A percentile compares a stretch with the other conserved stretches of the same genome.
Evolutionary conservation across 306 rosid genomes (phyloP).

Genomic region (Fragaria vesca): DNA sequence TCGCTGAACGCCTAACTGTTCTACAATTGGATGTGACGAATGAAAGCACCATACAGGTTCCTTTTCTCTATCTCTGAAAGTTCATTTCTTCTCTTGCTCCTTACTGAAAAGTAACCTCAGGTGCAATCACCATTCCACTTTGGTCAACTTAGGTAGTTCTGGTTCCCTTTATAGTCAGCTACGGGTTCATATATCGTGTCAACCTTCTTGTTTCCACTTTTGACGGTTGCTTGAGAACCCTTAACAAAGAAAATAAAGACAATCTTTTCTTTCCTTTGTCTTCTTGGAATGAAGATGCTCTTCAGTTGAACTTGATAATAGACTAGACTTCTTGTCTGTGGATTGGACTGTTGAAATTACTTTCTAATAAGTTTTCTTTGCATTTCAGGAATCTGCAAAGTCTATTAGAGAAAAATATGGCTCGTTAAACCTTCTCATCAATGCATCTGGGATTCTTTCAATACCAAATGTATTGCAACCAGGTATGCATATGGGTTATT

Average conservation of each 20-base stretch:
- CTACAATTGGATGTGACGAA: constrained; percentile 64
- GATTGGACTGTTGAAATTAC: background rate
- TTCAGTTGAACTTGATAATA: background rate
- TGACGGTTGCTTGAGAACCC: background rate
- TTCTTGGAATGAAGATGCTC: background rate
- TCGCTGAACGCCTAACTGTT: constrained; percentile 56
- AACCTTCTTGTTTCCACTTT: background rate
- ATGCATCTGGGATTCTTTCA: constrained; percentile 92
- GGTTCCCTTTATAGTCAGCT: background rate
- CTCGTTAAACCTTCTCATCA: constrained; percentile 76
- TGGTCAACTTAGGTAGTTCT: background rate
- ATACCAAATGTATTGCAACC: constrained; percentile 74
- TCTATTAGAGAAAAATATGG: constrained; percentile 69
- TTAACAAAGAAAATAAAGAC: background rate
- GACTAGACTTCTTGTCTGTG: background rate
- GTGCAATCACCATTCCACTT: background rate
- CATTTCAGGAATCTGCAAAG: constrained; percentile 73
- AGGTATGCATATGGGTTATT: constrained; percentile 45
- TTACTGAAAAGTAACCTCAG: constrained; percentile 5
- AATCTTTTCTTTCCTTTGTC: background rate
- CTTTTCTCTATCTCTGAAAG: constrained; percentile 6
- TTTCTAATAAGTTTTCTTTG: background rate
- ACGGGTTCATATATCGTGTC: background rate
- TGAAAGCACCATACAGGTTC: constrained; percentile 88
- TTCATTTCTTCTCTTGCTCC: background rate